A percentile compares a stretch with the other conserved stretches of the same genome.
Conservation (phyloP, 2,329 filamentous ascomycete genomes). For the Hyphodiscus sp. region DNA sequence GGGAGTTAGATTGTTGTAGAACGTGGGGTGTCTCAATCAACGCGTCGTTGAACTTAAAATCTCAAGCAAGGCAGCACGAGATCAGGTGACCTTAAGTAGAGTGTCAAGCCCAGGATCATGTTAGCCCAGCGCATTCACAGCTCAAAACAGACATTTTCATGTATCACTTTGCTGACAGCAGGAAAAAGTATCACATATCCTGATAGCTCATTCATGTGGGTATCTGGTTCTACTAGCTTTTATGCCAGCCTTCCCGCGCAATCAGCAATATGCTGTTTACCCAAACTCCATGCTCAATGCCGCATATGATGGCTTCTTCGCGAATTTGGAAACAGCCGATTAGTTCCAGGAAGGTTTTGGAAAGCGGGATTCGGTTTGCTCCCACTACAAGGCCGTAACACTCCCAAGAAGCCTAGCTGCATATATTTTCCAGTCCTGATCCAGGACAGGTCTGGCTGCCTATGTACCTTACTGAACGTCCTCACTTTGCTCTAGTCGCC, state of each 20-base stretch:
- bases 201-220: background rate
- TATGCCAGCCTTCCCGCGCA: background rate
- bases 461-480: background rate
- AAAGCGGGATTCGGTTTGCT: background rate
- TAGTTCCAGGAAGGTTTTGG: background rate
- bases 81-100: background rate
- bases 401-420: background rate
- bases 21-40: background rate
- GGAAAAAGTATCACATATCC: background rate
- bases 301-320: background rate
- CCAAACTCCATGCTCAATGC: background rate
- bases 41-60: background rate
- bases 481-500: constrained; percentile 41
- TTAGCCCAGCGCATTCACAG: background rate
- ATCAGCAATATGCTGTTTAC: background rate
- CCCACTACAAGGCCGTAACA: background rate
- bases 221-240: constrained; percentile 2
- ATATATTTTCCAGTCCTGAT: background rate
- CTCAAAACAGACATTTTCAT: no score
- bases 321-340: no score
- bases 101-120: background rate
- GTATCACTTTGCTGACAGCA: no score
- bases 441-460: background rate
- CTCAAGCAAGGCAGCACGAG: background rate
- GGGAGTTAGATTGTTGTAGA: background rate